Conservation (phyloP, 139 green algal species). For the Volvox africanus region DNA sequence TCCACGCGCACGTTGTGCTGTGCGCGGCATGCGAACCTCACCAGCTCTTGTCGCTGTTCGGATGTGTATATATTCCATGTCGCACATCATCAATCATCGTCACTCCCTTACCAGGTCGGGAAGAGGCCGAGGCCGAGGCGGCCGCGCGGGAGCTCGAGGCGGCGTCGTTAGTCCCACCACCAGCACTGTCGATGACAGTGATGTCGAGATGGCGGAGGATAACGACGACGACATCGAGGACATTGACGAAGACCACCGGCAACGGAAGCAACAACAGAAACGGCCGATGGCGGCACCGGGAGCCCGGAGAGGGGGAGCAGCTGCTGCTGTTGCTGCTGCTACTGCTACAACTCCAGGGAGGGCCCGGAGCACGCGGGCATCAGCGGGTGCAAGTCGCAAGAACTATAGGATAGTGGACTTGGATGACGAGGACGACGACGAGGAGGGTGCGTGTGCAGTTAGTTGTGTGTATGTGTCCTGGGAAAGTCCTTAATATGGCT, state of each 20-base stretch:
- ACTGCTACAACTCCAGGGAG: not conserved
- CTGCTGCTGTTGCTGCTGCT: not conserved
- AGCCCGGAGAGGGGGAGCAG: not conserved
- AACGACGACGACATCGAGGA: constrained; percentile 32
- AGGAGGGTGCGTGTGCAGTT: not conserved
- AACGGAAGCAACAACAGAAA: not conserved
- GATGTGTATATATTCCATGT: too few relatives aligned
- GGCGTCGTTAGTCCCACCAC: not conserved
- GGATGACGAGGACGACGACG: constrained; percentile 1
- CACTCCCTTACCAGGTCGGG: too few relatives aligned
- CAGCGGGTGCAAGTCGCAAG: not conserved
- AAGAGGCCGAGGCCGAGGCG: too few relatives aligned
- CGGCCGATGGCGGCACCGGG: not conserved
- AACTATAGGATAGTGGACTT: constrained; percentile 13
- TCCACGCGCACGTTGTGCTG: too few relatives aligned
- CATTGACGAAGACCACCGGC: not conserved
- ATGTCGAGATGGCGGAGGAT: constrained; percentile 31
- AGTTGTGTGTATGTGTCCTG: not conserved
- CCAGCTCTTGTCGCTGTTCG: too few relatives aligned
- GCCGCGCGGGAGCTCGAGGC: too few relatives aligned
- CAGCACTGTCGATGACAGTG: not conserved
- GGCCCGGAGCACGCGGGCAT: not conserved
- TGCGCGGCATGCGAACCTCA: too few relatives aligned
- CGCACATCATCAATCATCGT: too few relatives aligned
- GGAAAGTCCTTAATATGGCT: too few relatives aligned